Evolutionary conservation across 2,329 filamentous ascomycete genomes (phyloP).

Genomic region (Neofusicoccum ribis): DNA sequence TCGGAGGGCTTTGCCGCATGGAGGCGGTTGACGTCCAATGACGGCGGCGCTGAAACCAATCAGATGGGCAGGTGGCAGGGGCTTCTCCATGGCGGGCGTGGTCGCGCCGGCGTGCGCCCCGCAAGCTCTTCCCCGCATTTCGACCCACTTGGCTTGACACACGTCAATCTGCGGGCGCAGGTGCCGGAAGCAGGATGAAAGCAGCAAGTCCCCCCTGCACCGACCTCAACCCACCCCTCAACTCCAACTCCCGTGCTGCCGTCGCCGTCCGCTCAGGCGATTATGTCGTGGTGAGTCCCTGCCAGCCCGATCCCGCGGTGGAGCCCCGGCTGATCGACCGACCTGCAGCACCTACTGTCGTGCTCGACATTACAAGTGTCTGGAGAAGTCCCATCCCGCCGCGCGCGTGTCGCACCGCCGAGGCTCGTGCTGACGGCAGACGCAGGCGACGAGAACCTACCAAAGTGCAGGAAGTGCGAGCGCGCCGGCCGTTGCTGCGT

Average conservation of each 20-base stretch:
- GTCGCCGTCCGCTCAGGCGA: not conserved
- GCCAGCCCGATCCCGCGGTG: slow-evolving; percentile 2
- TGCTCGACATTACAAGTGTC: slow-evolving; percentile 40
- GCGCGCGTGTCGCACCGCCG: not conserved
- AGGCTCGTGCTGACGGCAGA: not conserved
- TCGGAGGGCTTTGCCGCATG: not conserved
- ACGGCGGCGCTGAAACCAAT: not conserved
- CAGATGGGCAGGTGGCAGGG: not conserved
- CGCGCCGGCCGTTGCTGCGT: slow-evolving; percentile 35
- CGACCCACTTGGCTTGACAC: not conserved
- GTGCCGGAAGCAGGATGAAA: slow-evolving; percentile 1
- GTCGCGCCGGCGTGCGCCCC: not conserved
- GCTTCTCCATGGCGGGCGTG: not conserved
- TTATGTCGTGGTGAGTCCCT: slow-evolving; percentile 9
- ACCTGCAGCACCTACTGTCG: slow-evolving; percentile 38
- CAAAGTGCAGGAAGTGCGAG: slow-evolving; percentile 35
- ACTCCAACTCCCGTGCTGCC: not conserved
- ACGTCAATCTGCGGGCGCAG: not conserved
- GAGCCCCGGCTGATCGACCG: slow-evolving; percentile 26
- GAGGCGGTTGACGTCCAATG: not conserved
- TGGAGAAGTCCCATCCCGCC: not conserved
- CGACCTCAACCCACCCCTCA: not conserved
- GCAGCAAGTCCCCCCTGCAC: slow-evolving; percentile 1
- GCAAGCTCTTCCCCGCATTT: slow-evolving; percentile 5
- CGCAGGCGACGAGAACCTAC: slow-evolving; percentile 37